Conservation (phyloP, 2,329 filamentous ascomycete genomes). For the Ophiocordyceps sinensis region DNA sequence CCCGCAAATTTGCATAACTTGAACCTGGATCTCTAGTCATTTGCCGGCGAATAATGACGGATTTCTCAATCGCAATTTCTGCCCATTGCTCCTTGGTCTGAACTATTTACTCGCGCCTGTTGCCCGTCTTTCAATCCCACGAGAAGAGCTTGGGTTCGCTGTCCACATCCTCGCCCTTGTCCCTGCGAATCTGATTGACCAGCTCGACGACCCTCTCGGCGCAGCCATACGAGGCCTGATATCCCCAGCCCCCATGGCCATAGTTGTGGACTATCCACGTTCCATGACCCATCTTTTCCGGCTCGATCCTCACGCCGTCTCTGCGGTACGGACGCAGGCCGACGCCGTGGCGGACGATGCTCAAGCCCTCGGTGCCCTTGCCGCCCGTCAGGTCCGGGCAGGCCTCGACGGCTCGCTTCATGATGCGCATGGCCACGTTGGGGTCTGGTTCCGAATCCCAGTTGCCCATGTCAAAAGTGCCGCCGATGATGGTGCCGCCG, state of each 20-base stretch:
- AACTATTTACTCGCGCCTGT: neutral
- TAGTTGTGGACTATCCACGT: slow-evolving; percentile 66
- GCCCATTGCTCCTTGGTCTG: neutral
- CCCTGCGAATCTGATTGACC: slow-evolving; percentile 42
- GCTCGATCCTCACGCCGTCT: slow-evolving; percentile 63
- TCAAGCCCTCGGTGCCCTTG: slow-evolving; percentile 56
- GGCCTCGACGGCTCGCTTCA: slow-evolving; percentile 57
- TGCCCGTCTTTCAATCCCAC: slow-evolving; percentile 3
- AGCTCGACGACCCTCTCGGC: slow-evolving; percentile 51
- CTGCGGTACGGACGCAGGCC: slow-evolving; percentile 64
- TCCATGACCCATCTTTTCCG: slow-evolving; percentile 31
- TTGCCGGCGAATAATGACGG: too few species aligned
- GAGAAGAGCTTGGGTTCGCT: slow-evolving; percentile 16
- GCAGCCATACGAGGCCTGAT: slow-evolving; percentile 55
- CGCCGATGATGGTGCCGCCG: slow-evolving; percentile 80
- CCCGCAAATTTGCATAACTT: neutral
- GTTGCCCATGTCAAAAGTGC: slow-evolving; percentile 63
- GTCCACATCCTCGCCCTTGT: slow-evolving; percentile 13
- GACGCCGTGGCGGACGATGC: slow-evolving; percentile 68
- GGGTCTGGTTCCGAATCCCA: slow-evolving; percentile 72
- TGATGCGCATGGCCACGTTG: slow-evolving; percentile 68
- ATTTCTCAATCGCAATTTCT: too few species aligned
- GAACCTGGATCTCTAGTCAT: too few species aligned
- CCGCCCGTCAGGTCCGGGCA: slow-evolving; percentile 50
- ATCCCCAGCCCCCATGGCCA: slow-evolving; percentile 69